Base-by-base conservation (phyloP, 1,139 yeast genomes). In the Suhomyces terraborum region DNA sequence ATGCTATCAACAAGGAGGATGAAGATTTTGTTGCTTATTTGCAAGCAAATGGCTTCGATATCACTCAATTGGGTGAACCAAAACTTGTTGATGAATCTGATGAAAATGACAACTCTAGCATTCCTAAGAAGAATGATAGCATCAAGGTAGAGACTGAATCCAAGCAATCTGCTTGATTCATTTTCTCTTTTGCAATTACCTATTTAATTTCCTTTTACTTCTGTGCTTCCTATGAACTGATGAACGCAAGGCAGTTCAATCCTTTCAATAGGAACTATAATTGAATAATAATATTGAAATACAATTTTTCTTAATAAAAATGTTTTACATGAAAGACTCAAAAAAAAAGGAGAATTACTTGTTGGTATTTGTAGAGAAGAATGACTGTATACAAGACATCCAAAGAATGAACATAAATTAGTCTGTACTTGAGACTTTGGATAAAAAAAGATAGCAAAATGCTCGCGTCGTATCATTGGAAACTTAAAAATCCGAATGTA, bases 1-100 rank as follows among this genome's bases (percentile, higher is more conserved):
- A 82, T 55, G 85, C 94, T 23, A 81, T 89, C 61, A 75, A 79
- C 52, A 75, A 77, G 47, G 97, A 91, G 67, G 97, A 91, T 64
- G 69, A 66, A 25, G 74, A 70, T 36, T 91, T 89, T 66, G 58
- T 82, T 40, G 78, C 70, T 20, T 88, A 85, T 62, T 77, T 89
- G 60, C 60, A 59, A 37, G 63, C 60, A 3, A 70, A 79, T 43
- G 88, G 88, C 13, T 84, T 72, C 53, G 88, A 84, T 57, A 64
- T 76, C 36, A 48, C 69, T 16, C 72, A 66, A 52, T 61, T 79
- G 51, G 82, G 83, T 51, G 69, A 63, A 36, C 59, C 54, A 35
- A 37, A 50, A 10, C 50, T 52, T 23, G 49, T 43, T 20, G 47
- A 45, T 7, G 58, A 53, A 6, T 41, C 38, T 20, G 41, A 36